phyloP scores from a whole-genome alignment of 129 eudicot species.

The Logfia minima region DNA sequence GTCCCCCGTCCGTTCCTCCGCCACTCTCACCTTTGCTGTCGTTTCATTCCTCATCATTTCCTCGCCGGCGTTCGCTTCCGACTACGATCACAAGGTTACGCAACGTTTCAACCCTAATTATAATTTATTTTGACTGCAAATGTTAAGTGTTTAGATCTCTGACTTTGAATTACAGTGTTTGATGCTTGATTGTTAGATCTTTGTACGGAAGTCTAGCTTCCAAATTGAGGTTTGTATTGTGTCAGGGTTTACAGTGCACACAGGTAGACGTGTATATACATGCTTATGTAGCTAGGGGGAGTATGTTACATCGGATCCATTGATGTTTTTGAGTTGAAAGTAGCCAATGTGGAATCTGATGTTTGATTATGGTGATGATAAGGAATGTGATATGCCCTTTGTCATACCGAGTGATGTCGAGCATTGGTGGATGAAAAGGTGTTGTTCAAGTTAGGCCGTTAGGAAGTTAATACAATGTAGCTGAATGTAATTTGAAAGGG shows the following conservation, averaged over 20 bases:
- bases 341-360: neutral
- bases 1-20: constrained; percentile 37
- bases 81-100: constrained; percentile 73
- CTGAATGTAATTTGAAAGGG: neutral
- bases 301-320: neutral
- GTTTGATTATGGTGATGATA: neutral
- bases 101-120: neutral
- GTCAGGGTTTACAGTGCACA: constrained; percentile 33
- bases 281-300: neutral
- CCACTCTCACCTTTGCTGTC: constrained; percentile 11
- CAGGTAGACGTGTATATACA: neutral
- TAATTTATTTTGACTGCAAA: neutral
- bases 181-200: constrained; percentile 22
- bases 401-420: neutral
- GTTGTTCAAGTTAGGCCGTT: neutral
- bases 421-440: neutral
- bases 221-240: constrained; percentile 17
- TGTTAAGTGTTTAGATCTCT: constrained; percentile 16
- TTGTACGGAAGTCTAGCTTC: neutral
- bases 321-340: constrained; percentile 4
- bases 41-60: constrained; percentile 33
- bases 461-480: neutral
- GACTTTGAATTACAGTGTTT: neutral
- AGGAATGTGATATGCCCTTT: neutral
- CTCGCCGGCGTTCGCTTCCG: constrained; percentile 68